A percentile compares a stretch with the other conserved stretches of the same genome.
phyloP scores from a whole-genome alignment of 2,329 filamentous ascomycete genomes.

The Aspergillus hiratsukae region DNA sequence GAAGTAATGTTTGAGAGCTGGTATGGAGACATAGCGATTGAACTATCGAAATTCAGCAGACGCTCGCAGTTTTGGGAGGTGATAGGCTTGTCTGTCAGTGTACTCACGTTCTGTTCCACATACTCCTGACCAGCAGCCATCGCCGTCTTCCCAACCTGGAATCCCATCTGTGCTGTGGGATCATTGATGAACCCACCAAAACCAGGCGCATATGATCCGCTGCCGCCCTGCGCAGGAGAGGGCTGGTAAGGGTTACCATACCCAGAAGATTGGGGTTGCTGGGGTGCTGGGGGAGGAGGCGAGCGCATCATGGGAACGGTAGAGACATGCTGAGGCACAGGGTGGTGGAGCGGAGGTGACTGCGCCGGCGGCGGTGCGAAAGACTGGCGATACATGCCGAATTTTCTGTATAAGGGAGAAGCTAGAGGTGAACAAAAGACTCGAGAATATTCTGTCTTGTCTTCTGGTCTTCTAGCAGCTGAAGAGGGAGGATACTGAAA shows the following conservation, averaged over 20 bases:
- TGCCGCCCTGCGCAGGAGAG: conserved; percentile 38
- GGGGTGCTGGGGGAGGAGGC: conserved; percentile 72
- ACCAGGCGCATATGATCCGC: conserved; percentile 47
- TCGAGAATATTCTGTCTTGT: conserved; percentile 1
- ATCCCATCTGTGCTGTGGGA: conserved; percentile 88
- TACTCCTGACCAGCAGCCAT: conserved; percentile 91
- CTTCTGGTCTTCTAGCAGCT: neutral
- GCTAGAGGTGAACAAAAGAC: conserved; percentile 7
- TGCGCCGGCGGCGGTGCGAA: conserved; percentile 71
- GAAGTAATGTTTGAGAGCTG: conserved; percentile 96
- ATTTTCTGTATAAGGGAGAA: conserved; percentile 1
- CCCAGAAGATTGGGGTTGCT: conserved; percentile 57
- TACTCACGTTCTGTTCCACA: conserved; percentile 83
- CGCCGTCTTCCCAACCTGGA: conserved; percentile 88
- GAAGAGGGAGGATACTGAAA: conserved; percentile 11
- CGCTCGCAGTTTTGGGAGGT: neutral
- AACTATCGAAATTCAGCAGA: conserved; percentile 44
- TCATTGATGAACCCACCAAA: conserved; percentile 96
- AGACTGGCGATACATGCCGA: conserved; percentile 73
- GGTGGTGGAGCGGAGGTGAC: conserved; percentile 92
- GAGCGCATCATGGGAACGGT: conserved; percentile 96
- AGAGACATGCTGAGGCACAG: conserved; percentile 96
- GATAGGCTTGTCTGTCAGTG: neutral
- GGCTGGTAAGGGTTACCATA: conserved; percentile 50
- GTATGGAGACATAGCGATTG: conserved; percentile 83